These are phyloP conservation scores for Lactarius tabidus DNA, from an alignment of 768 basidiomycete genomes.

Conservation along the genomic window DNA sequence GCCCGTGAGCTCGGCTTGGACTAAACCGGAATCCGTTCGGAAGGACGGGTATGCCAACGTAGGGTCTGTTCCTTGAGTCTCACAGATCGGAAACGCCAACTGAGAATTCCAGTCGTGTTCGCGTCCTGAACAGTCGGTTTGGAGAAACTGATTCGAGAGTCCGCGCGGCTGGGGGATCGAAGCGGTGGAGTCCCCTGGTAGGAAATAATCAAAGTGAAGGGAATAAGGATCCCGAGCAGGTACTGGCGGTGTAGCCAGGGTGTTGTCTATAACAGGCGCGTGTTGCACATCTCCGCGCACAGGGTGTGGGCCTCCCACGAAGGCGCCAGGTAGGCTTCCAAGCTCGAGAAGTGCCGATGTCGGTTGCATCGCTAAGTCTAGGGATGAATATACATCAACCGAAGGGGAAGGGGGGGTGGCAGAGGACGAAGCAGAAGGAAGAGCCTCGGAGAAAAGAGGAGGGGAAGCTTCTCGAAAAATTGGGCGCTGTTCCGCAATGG, in stretches of 20 bases:
- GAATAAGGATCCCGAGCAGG: neutral
- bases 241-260: neutral
- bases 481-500: neutral
- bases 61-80: neutral
- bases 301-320: neutral
- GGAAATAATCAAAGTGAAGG: constrained; percentile 1
- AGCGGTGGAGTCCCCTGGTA: neutral
- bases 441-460: neutral
- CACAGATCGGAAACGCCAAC: neutral
- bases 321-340: neutral
- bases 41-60: neutral
- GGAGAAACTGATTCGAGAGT: neutral
- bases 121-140: neutral
- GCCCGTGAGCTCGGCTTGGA: neutral
- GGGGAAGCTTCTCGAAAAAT: neutral
- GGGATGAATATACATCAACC: constrained; percentile 3
- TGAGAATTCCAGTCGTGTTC: neutral
- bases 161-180: neutral
- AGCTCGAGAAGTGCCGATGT: neutral
- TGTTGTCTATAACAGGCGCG: neutral
- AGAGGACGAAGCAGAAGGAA: neutral
- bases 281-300: neutral
- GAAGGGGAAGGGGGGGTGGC: neutral
- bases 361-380: neutral
- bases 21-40: constrained; percentile 1